A percentile compares a stretch with the other conserved stretches of the same genome.
Conservation (phyloP, 345 rosid species). For the Melaleuca quinquenervia region DNA sequence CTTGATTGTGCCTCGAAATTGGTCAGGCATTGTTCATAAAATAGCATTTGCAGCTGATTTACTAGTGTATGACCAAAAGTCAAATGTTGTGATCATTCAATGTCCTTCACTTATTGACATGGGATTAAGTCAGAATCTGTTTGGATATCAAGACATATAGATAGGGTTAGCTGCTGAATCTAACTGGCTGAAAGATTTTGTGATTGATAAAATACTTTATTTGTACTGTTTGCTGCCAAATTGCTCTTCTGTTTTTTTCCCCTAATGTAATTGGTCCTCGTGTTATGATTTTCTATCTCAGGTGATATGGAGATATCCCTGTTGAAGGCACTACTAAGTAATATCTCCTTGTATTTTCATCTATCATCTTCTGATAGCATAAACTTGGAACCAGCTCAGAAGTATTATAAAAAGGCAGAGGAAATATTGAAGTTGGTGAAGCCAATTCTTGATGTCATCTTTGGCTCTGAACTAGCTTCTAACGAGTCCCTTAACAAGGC, state of each 20-base stretch:
- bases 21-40: neutral
- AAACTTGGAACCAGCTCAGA: conserved; percentile 53
- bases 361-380: conserved; percentile 47
- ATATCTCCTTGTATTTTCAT: conserved; percentile 54
- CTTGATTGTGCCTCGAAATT: neutral
- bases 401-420: conserved; percentile 61
- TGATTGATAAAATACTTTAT: neutral
- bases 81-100: neutral
- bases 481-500: conserved; percentile 44
- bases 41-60: neutral
- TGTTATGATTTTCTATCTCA: conserved; percentile 9
- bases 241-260: neutral
- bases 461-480: conserved; percentile 47
- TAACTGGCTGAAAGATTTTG: neutral
- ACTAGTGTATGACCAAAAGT: neutral
- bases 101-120: neutral
- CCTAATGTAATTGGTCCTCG: neutral
- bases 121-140: neutral
- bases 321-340: conserved; percentile 50
- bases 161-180: neutral
- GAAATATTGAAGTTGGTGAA: conserved; percentile 68
- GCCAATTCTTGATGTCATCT: conserved; percentile 53
- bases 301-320: conserved; percentile 73
- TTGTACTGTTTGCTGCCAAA: neutral
- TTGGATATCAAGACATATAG: neutral